Evolutionary conservation across 768 basidiomycete genomes (phyloP).

Genomic region (Termitomyces sp.): DNA sequence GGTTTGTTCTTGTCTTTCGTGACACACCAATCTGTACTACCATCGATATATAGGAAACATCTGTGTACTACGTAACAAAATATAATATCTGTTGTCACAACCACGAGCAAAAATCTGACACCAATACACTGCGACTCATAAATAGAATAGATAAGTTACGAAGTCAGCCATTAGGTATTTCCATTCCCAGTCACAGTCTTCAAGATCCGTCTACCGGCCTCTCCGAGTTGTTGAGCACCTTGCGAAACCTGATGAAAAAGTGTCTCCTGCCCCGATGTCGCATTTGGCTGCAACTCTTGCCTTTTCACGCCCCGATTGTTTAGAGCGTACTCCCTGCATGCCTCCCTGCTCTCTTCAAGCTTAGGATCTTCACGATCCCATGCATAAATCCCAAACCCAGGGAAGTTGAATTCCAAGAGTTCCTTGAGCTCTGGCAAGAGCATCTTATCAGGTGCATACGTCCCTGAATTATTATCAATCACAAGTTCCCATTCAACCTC

Average conservation of each 20-base stretch:
- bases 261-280: constrained; percentile 49
- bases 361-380: constrained; percentile 53
- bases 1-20: background rate
- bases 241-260: constrained; percentile 29
- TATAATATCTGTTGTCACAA: background rate
- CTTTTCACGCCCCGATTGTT: constrained; percentile 53
- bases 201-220: constrained; percentile 1
- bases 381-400: constrained; percentile 54
- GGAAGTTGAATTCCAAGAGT: constrained; percentile 72
- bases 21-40: background rate
- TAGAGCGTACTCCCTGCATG: constrained; percentile 64
- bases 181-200: background rate
- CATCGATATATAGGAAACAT: background rate
- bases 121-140: too few species aligned
- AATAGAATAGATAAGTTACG: background rate
- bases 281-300: constrained; percentile 66
- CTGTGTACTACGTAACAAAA: background rate
- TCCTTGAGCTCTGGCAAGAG: constrained; percentile 59
- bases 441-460: constrained; percentile 69
- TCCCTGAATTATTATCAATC: constrained; percentile 85
- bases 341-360: constrained; percentile 57
- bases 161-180: too few species aligned
- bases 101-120: too few species aligned
- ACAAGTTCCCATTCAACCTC: constrained; percentile 76
- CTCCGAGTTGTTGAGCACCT: constrained; percentile 8